These are phyloP conservation scores for Colletotrichum liriopes DNA, from an alignment of 2,329 filamentous ascomycete species.

Conservation along the genomic window DNA sequence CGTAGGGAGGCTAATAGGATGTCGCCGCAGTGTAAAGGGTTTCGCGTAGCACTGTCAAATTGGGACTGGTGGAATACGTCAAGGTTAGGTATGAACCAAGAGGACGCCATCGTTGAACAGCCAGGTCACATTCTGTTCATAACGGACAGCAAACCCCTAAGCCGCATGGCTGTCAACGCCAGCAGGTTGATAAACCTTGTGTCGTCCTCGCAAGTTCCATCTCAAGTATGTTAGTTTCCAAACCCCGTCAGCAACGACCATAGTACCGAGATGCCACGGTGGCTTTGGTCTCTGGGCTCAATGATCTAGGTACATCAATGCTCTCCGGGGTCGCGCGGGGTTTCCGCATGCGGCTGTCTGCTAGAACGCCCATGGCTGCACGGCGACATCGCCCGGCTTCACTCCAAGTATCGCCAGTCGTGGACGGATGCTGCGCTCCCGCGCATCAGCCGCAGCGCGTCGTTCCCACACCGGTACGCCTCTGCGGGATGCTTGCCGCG, in stretches of 20 bases:
- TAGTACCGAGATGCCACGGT: background rate
- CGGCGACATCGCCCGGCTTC: background rate
- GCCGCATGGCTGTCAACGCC: background rate
- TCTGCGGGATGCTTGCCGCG: background rate
- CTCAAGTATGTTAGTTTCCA: background rate
- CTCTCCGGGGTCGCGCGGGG: background rate
- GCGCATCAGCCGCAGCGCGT: background rate
- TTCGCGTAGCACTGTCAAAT: background rate
- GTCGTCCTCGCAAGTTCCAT: background rate
- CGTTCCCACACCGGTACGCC: background rate
- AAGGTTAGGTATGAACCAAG: background rate
- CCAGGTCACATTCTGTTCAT: background rate
- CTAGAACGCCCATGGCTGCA: background rate
- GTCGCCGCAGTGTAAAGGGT: too few species aligned
- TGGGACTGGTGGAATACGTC: background rate
- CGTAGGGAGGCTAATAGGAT: too few species aligned
- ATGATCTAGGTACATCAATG: background rate
- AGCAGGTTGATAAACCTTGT: too few species aligned
- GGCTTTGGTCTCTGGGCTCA: background rate
- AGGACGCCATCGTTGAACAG: background rate
- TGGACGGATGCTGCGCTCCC: background rate
- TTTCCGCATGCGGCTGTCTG: background rate
- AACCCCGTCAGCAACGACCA: background rate
- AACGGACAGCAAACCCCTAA: background rate
- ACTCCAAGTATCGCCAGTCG: background rate